phyloP scores from a whole-genome alignment of 805 yeast genomes.

The Millerozyma miso region DNA sequence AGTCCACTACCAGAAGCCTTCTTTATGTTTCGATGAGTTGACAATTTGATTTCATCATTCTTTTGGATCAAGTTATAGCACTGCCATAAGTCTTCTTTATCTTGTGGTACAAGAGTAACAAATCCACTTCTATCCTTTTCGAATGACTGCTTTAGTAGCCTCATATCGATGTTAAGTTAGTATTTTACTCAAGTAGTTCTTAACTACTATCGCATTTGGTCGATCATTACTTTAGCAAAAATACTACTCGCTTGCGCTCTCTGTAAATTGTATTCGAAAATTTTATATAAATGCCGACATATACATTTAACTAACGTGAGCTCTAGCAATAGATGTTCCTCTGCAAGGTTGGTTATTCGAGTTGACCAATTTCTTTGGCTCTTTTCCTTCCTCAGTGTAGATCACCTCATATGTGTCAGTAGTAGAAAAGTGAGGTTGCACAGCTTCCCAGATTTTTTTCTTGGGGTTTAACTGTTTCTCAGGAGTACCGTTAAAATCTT shows the following conservation, averaged over 20 bases:
- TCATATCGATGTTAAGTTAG: conserved; percentile 32
- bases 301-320: conserved; percentile 49
- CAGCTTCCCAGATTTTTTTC: conserved; percentile 95
- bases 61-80: conserved; percentile 73
- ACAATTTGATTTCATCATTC: conserved; percentile 69
- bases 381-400: conserved; percentile 76
- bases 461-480: conserved; percentile 93
- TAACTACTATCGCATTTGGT: too few relatives aligned
- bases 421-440: conserved; percentile 89
- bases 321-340: conserved; percentile 66
- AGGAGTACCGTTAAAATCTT: conserved; percentile 84
- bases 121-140: conserved; percentile 57
- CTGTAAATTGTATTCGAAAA: too few relatives aligned
- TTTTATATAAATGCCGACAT: not conserved
- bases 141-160: conserved; percentile 41
- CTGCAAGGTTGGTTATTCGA: conserved; percentile 74
- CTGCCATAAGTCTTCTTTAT: conserved; percentile 88
- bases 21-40: conserved; percentile 63
- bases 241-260: not conserved
- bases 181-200: too few relatives aligned
- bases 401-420: conserved; percentile 71
- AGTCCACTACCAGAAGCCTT: conserved; percentile 19
- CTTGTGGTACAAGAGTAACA: conserved; percentile 72
- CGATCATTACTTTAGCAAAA: too few relatives aligned
- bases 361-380: conserved; percentile 69